These are phyloP conservation scores for Podochytrium sp. DNA, from an alignment of 192 early-diverging fungal genomes.

Conservation along the genomic window DNA sequence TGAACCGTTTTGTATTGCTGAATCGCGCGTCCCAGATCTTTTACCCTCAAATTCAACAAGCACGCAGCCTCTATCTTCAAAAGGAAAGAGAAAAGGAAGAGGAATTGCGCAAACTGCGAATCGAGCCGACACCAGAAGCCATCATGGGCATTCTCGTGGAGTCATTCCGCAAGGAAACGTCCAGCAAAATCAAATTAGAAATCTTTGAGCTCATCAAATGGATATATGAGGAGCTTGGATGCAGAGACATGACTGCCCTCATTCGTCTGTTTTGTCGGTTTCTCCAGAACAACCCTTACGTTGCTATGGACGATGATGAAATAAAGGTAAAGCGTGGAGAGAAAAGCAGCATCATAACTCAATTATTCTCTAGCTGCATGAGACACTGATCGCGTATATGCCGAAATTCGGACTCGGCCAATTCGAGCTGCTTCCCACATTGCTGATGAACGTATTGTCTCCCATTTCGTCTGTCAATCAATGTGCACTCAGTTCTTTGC, in stretches of 20 bases:
- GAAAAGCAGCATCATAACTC: too few species aligned
- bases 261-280: conserved; percentile 33
- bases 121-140: conserved; percentile 24
- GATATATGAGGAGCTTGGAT: conserved; percentile 46
- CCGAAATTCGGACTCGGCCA: conserved; percentile 28
- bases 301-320: not conserved
- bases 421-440: conserved; percentile 38
- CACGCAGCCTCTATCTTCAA: conserved; percentile 10
- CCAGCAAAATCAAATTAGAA: conserved; percentile 30
- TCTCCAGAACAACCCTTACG: conserved; percentile 26
- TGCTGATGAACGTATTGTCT: conserved; percentile 39
- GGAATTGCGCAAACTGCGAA: conserved; percentile 21
- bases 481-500: not conserved
- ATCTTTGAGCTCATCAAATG: conserved; percentile 45
- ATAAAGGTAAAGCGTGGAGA: not conserved
- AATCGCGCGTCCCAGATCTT: conserved; percentile 11
- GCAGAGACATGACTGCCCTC: conserved; percentile 33
- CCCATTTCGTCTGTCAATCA: conserved; percentile 10
- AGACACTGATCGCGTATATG: conserved; percentile 35
- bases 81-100: conserved; percentile 25
- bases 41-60: conserved; percentile 28
- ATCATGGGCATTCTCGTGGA: conserved; percentile 30
- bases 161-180: not conserved
- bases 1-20: not conserved
- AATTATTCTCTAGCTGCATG: conserved; percentile 27